Base-by-base conservation (phyloP, 805 yeast genomes). In the Wilhelminamyces savonicus region DNA sequence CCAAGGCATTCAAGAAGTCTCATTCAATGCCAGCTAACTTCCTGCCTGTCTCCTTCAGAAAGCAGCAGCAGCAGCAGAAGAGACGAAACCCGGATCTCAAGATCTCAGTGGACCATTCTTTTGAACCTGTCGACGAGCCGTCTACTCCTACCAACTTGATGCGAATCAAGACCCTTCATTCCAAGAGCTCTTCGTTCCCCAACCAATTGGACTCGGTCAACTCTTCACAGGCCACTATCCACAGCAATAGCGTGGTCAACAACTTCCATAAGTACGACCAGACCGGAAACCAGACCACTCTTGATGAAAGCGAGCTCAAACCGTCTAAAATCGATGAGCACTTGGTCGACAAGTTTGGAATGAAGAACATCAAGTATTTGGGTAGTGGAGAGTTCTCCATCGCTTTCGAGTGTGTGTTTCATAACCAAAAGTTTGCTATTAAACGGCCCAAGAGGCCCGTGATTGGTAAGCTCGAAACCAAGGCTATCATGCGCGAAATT, bases 381-480 rank as follows among this genome's bases (percentile, higher is more conserved):
- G 95, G 95, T 3, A 64, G 72, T 21, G 97, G 98, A 15, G 95
- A 86, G 54, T 92, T 92, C 48, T 86, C 96, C 3, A 66, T 76
- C 14, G 98, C 94, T 12, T 92, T 77, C 54, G 82, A 82, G 38
- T 90, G 90, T 24, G 67, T 76, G 11, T 82, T 77, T 46, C 77
- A 78, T 36, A 66, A 69, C 30, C 69, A 71, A 27, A 77, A 74
- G 45, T 86, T 78, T 54, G 97, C 97, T 0, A 92, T 92, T 30
- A 92, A 92, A 56, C 69, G 95, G 35, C 76, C 92, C 16, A 85
- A 82, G 47, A 73, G 76, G 29, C 81, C 79, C 18, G 56, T 77
- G 20, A 39, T 56, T 18, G 69, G 63, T 21, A 52, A 58, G 56
- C 62, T 37, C 71, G 81, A 82, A 25, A 67, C 79, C 15, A 63